Conservation (phyloP, 2,329 filamentous ascomycete species). For the Sporothrix sp. region DNA sequence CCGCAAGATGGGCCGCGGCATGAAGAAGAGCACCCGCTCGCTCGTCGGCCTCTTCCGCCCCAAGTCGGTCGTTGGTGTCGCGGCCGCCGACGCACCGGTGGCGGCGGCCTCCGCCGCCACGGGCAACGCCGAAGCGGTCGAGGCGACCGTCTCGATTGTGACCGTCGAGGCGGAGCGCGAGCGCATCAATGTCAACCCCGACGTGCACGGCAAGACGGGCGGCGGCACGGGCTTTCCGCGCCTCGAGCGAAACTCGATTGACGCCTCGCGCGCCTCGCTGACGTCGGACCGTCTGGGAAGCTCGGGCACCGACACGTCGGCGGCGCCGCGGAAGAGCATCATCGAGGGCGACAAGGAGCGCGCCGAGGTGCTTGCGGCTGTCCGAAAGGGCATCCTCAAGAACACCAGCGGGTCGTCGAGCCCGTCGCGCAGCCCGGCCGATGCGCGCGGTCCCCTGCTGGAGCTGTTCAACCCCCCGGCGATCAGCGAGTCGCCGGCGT, state of each 20-base stretch:
- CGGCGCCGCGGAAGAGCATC: slow-evolving; percentile 69
- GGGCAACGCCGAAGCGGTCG: slow-evolving; percentile 19
- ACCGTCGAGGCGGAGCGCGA: slow-evolving; percentile 91
- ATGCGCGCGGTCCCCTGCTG: slow-evolving; percentile 42
- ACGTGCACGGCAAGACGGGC: slow-evolving; percentile 55
- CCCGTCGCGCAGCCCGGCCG: slow-evolving; percentile 54
- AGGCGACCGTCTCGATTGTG: slow-evolving; percentile 87
- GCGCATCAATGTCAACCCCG: slow-evolving; percentile 64
- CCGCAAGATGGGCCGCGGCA: slow-evolving; percentile 96
- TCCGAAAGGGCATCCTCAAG: slow-evolving; percentile 93
- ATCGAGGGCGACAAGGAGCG: slow-evolving; percentile 83
- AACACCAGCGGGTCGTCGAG: slow-evolving; percentile 59
- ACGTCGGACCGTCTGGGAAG: slow-evolving; percentile 43
- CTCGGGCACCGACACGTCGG: slow-evolving; percentile 50
- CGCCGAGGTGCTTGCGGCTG: slow-evolving; percentile 81
- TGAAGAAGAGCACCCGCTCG: slow-evolving; percentile 87
- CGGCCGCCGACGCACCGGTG: slow-evolving; percentile 59
- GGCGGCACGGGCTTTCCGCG: slow-evolving; percentile 76
- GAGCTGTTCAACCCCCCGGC: slow-evolving; percentile 52
- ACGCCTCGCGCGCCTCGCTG: slow-evolving; percentile 45
- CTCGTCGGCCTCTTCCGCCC: slow-evolving; percentile 90
- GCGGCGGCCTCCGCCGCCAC: slow-evolving; percentile 44
- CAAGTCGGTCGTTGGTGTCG: slow-evolving; percentile 77
- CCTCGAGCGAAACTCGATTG: slow-evolving; percentile 71
- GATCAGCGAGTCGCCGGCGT: slow-evolving; percentile 68